Evolutionary conservation across 441 rosid genomes (phyloP).

Genomic region (Gossypium trilobum): DNA sequence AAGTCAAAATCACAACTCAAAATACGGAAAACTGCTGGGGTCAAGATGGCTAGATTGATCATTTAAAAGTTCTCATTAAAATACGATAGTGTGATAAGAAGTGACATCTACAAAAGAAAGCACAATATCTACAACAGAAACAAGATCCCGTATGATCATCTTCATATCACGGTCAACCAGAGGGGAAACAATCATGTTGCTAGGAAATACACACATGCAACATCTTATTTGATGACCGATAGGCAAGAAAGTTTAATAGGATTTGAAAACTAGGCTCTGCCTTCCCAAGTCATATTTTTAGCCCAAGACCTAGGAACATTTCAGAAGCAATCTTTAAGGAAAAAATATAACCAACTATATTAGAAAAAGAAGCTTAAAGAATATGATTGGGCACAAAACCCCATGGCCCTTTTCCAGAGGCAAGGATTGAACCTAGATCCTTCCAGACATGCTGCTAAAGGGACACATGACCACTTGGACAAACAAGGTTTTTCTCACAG

Average conservation of each 20-base stretch:
- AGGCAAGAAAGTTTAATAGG: neutral
- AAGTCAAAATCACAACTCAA: neutral
- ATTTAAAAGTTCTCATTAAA: neutral
- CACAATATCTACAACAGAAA: neutral
- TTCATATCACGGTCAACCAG: slow-evolving; percentile 3
- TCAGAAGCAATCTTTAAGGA: neutral
- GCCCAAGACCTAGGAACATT: neutral
- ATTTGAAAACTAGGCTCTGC: neutral
- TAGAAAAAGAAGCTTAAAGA: neutral
- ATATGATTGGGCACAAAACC: neutral
- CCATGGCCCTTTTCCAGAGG: neutral
- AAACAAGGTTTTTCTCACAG: neutral
- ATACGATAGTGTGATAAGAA: neutral
- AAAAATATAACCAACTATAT: neutral
- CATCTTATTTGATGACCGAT: neutral
- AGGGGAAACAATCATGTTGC: neutral
- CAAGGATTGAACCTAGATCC: neutral
- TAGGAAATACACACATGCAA: neutral
- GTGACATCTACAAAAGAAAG: neutral
- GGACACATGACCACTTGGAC: neutral
- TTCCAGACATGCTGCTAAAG: neutral
- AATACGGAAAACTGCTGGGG: neutral
- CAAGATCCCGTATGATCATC: neutral
- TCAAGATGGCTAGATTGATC: neutral
- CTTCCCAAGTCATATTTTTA: neutral